A percentile compares a stretch with the other conserved stretches of the same genome.
phyloP scores from a whole-genome alignment of 2,329 filamentous ascomycete species.

The Aurifilum marmelostoma region DNA sequence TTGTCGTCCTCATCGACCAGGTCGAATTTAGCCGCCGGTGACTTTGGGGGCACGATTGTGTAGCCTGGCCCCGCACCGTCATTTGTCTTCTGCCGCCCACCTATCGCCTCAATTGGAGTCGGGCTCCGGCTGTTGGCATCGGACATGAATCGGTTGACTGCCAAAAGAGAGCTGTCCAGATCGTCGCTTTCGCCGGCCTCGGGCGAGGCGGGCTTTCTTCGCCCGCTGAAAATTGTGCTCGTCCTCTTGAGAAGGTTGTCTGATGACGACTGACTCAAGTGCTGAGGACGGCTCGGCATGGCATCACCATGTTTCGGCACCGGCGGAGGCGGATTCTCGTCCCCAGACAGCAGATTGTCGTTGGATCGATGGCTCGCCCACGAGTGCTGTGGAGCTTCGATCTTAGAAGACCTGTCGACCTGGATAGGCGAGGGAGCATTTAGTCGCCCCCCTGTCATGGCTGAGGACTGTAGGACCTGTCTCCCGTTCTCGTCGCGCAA shows the following conservation, averaged over 20 bases:
- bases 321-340: slow-evolving; percentile 41
- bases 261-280: slow-evolving; percentile 32
- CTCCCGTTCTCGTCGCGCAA: slow-evolving; percentile 46
- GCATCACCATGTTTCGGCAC: slow-evolving; percentile 43
- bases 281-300: slow-evolving; percentile 12
- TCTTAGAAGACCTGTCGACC: slow-evolving; percentile 48
- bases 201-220: slow-evolving; percentile 34
- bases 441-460: slow-evolving; percentile 50
- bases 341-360: slow-evolving; percentile 50
- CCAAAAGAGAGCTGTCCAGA: slow-evolving; percentile 57
- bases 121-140: slow-evolving; percentile 33
- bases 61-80: slow-evolving; percentile 39
- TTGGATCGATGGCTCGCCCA: slow-evolving; percentile 56
- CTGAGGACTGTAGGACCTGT: slow-evolving; percentile 42
- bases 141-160: slow-evolving; percentile 50
- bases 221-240: slow-evolving; percentile 36
- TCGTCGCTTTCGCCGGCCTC: slow-evolving; percentile 45
- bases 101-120: slow-evolving; percentile 32
- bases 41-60: slow-evolving; percentile 38
- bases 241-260: slow-evolving; percentile 39
- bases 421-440: slow-evolving; percentile 52
- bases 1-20: slow-evolving; percentile 54
- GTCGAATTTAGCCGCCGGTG: slow-evolving; percentile 38
- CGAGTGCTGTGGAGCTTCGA: slow-evolving; percentile 54
- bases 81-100: slow-evolving; percentile 43